Evolutionary conservation across 768 basidiomycete genomes (phyloP), one percentile per base, ranked within the genome.

Genomic region (Phlegmacium glaucopus): DNA sequence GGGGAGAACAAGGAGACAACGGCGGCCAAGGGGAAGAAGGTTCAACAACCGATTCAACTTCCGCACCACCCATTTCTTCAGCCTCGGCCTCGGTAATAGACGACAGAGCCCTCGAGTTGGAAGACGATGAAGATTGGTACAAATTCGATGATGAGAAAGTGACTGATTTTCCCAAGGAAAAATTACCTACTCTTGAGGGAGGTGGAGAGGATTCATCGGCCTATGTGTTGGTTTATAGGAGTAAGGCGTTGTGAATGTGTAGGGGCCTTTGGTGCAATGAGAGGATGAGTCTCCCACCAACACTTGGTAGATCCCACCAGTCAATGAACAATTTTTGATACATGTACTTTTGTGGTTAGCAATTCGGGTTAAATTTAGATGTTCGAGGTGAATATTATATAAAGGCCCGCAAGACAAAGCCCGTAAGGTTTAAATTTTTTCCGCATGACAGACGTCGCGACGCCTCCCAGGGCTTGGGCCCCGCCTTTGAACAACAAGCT

Each of bases 101-200:
- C n/a, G n/a, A n/a, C n/a, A n/a, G n/a, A n/a, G 64, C 72, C 39
- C 71, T 78, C 34, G 57, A 55, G 6, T 32, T 56, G 22, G 82
- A 84, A 40, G 81, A 82, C 38, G 83, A 90, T 41, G 85, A 88
- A 51, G 87, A 87, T 60, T 90, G 95, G 95, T 90, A 87, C 72
- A 95, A 94, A 69, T 97, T 94, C 60, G 95, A 97, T 59, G 94
- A 97, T 56, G 92, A 95, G 54, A 95, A 92, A 68, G 94, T 91
- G 32, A 86, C 90, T 13, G 55, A 85, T 45, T 94, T 98, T 65
- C 83, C 82, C 1, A 78, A 77, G 65, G 93, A 94, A 63, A 95
- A 92, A 68, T 70, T 99, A 49, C 60, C 77, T 22, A 82, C 82
- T 7, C 76, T 97, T 48, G 93, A 94, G 52, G 95, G 95, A 5